Percentiles rank a stretch among this genome's conserved stretches.
Conservation (phyloP, 2,329 filamentous ascomycete species). For the Tolypocladium guangdongense region DNA sequence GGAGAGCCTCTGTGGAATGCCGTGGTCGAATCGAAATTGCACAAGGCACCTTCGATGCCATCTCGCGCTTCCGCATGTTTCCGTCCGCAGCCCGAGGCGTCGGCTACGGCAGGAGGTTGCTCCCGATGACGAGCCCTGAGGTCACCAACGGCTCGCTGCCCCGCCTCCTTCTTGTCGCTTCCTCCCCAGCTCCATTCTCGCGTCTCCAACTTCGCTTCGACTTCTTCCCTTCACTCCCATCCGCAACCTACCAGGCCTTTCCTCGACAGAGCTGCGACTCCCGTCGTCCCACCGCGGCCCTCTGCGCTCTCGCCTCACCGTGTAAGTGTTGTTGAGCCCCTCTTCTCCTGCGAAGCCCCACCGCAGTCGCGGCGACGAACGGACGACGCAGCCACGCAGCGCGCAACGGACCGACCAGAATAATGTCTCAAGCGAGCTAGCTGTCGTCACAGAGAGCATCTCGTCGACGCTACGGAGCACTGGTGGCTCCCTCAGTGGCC, state of each 20-base stretch:
- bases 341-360: conserved; percentile 2
- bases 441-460: neutral
- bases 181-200: neutral
- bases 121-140: conserved; percentile 13
- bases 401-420: conserved; percentile 5
- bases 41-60: neutral
- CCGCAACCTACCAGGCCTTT: neutral
- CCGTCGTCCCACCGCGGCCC: neutral
- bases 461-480: neutral
- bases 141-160: neutral
- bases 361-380: neutral
- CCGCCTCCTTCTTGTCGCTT: neutral
- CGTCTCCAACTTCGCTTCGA: neutral
- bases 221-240: neutral
- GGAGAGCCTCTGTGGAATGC: neutral
- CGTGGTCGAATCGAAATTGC: neutral
- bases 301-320: neutral
- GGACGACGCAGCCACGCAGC: neutral
- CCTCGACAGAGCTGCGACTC: neutral
- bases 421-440: conserved; percentile 3
- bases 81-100: conserved; percentile 14
- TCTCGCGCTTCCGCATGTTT: conserved; percentile 20
- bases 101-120: conserved; percentile 17
- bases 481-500: neutral
- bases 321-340: conserved; percentile 5